Evolutionary conservation across 2,329 filamentous ascomycete genomes (phyloP), one percentile per base, ranked within the genome.

Genomic region (Fusarium sp.): DNA sequence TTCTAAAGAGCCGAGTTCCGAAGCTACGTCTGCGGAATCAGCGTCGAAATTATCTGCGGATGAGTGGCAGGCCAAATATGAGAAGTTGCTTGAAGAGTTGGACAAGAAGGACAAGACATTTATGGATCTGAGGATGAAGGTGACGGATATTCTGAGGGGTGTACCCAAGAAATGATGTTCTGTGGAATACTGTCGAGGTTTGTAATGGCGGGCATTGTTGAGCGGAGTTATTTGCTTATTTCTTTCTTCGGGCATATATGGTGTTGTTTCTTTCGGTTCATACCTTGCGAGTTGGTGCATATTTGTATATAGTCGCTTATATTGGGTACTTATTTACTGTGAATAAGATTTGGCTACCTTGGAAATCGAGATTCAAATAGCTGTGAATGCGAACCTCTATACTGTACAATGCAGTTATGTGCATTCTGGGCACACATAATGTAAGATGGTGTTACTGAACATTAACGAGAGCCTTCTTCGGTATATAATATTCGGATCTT

Each of bases 51-150:
- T 82, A 47, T 77, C 79, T 9, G 81, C 81, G 6, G 82, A 80
- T 44, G 79, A 83, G 53, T 88, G 88, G 88, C 85, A 87, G 77
- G 79, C 79, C 52, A 87, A 84, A 67, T 90, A 90, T 71, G 82
- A 81, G 46, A 86, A 89, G 60, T 83, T 93, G 72, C 86, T 91
- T 76, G 86, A 86, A 45, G 85, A 86, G 68, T 85, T 93, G 74
- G 86, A 85, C 76, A 86, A 88, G 65, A 86, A 86, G 65, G 89
- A 92, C 74, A 85, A 86, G 73, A 85, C 86, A 73, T 79, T 88
- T 57, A 76, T 78, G 58, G 80, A 81, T 44, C 74, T 89, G 62
- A 84, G 82, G 72, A 79, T 78, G 42, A 82, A 78, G 35, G 79
- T 89, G 47, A 75, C 87, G 63, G 80, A 82, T 58, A 76, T 80